Evolutionary conservation across 2,329 filamentous ascomycete genomes (phyloP).

Genomic region (Penicillium sp.): DNA sequence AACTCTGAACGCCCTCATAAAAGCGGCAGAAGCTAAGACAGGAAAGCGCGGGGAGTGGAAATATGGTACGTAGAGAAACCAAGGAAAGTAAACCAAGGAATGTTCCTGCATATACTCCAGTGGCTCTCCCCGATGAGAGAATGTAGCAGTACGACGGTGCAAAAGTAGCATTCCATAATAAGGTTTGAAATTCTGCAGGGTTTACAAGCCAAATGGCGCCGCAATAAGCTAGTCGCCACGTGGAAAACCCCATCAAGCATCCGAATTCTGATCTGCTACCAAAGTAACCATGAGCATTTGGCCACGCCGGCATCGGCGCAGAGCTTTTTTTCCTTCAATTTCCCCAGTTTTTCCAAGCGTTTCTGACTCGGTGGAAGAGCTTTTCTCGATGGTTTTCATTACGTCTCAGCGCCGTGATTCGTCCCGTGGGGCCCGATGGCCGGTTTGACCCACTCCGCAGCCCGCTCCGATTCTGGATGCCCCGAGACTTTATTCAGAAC

Average conservation of each 20-base stretch:
- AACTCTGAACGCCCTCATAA: too few species aligned
- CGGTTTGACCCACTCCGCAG: background rate
- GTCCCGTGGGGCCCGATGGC: slow-evolving; percentile 8
- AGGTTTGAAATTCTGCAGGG: background rate
- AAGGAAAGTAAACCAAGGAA: too few species aligned
- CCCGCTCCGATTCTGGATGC: slow-evolving; percentile 4
- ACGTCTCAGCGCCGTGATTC: slow-evolving; percentile 19
- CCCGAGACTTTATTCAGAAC: slow-evolving; percentile 5
- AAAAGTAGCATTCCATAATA: background rate
- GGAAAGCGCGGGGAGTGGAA: too few species aligned
- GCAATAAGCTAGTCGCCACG: background rate
- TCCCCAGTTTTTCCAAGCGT: slow-evolving; percentile 14
- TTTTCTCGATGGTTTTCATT: slow-evolving; percentile 11
- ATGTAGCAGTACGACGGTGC: background rate
- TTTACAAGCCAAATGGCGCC: background rate
- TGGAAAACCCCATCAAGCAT: background rate
- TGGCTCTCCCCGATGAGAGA: background rate
- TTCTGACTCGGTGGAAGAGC: slow-evolving; percentile 1
- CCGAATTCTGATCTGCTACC: background rate
- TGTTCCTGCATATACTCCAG: background rate
- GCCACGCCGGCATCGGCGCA: slow-evolving; percentile 18
- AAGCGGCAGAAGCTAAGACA: too few species aligned
- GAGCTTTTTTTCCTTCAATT: slow-evolving; percentile 7
- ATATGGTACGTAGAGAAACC: too few species aligned
- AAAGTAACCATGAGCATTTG: background rate